Conservation (phyloP, 345 rosid genomes). For the Linum lewisii region DNA sequence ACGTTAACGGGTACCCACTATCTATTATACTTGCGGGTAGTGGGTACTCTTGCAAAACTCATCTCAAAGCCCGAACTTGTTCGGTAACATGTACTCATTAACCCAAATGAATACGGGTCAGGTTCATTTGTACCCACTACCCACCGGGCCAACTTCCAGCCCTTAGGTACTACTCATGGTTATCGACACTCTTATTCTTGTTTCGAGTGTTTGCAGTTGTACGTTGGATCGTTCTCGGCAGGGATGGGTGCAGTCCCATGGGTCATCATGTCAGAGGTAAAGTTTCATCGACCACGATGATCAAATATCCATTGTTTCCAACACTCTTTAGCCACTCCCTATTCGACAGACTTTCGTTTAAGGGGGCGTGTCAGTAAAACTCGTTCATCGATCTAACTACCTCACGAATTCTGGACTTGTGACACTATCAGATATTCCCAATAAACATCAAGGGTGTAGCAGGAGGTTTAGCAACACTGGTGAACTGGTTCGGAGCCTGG, state of each 20-base stretch:
- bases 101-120: too few relatives aligned
- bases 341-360: background rate
- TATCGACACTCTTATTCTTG: background rate
- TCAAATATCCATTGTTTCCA: too few relatives aligned
- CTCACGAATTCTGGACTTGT: background rate
- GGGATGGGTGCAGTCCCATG: slow-evolving; percentile 99
- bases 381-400: background rate
- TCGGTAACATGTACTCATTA: too few relatives aligned
- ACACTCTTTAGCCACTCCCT: too few relatives aligned
- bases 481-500: slow-evolving; percentile 98
- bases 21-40: too few relatives aligned
- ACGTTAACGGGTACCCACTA: too few relatives aligned
- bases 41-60: too few relatives aligned
- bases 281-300: too few relatives aligned
- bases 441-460: slow-evolving; percentile 87
- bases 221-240: slow-evolving; percentile 69
- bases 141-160: slow-evolving; percentile 2
- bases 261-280: slow-evolving; percentile 98
- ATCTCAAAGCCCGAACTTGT: too few relatives aligned
- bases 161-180: background rate
- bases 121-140: too few relatives aligned
- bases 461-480: slow-evolving; percentile 82
- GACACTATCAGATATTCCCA: slow-evolving; percentile 64
- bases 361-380: background rate
- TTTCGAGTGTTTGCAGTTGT: slow-evolving; percentile 39